Base-by-base conservation (phyloP, 306 rosid species). In the Rosa rugosa region DNA sequence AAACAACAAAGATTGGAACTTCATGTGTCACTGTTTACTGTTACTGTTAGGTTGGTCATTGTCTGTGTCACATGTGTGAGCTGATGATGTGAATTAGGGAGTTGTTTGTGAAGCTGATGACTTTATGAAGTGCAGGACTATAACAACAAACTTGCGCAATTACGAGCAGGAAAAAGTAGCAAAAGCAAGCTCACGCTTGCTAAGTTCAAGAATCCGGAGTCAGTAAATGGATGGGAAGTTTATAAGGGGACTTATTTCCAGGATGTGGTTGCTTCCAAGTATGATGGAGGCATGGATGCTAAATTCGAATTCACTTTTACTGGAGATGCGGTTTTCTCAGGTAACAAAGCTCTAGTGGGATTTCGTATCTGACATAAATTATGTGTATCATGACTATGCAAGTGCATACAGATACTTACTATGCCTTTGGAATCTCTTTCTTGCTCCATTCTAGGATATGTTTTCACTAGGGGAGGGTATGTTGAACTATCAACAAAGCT, bases 221-320 rank as follows among this genome's bases (percentile, higher is more conserved):
- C 98, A 3, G 75, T 95, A 22, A n/a, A 83, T 54, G 97, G 99
- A 73, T 95, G 99, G 98, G 91, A 90, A 83, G 89, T 90, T 85
- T 88, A 83, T 75, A 89, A 87, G 77, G 99, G 99, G 56, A 86
- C 97, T 59, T 95, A 95, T 86, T 95, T 92, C 89, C 90, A 91
- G 85, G 99, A 95, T 83, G 94, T 86, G 66, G 80, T 91, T 78
- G 82, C 96, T 66, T 50, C 99, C 11, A 92, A 95, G 91, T 95
- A 95, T 82, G 99, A 95, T 81, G 98, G 92, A 59, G 99, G 99
- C 65, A 95, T 95, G 97, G 99, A 95, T 81, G 97, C 98, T 73
- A 92, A 87, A 75, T 88, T 95, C 67, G 98, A 95, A 73, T 90
- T 83, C 88, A 91, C 93, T 47, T 97, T 88, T 82, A 73, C 84